Evolutionary conservation across 2,329 filamentous ascomycete genomes (phyloP).

Genomic region (Magnaporthiopsis poae): DNA sequence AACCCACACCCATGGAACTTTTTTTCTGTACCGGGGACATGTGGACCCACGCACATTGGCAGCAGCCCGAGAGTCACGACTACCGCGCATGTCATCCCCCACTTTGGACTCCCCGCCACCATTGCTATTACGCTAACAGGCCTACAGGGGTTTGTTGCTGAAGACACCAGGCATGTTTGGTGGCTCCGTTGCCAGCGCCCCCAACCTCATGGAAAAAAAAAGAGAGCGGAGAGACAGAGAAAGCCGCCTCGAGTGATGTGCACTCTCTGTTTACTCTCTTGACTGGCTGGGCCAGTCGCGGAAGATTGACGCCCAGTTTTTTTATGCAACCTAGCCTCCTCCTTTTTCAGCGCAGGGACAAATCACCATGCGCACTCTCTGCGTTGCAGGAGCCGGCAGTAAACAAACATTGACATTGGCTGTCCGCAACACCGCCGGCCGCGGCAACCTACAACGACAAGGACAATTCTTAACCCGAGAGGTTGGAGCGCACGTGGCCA

Average conservation of each 20-base stretch:
- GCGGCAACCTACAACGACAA: neutral
- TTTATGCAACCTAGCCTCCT: conserved; percentile 9
- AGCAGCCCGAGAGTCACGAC: conserved; percentile 8
- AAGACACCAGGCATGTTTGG: conserved; percentile 1
- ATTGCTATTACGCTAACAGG: neutral
- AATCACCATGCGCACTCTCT: neutral
- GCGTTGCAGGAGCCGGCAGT: neutral
- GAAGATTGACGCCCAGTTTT: neutral
- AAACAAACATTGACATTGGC: neutral
- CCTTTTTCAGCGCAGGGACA: conserved; percentile 6
- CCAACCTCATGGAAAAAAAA: neutral
- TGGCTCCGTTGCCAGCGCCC: conserved; percentile 3
- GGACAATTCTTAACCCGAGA: neutral
- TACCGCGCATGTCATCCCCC: conserved; percentile 10
- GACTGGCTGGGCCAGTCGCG: conserved; percentile 3
- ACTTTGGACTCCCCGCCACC: conserved; percentile 1
- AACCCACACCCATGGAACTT: conserved; percentile 4
- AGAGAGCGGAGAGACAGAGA: neutral
- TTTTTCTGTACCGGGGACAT: conserved; percentile 10
- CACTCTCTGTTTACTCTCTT: conserved; percentile 10
- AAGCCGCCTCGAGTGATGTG: conserved; percentile 2
- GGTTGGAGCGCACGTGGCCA: neutral
- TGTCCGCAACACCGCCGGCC: neutral
- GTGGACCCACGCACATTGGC: conserved; percentile 6
- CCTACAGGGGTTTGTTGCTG: neutral